Evolutionary conservation across 176 grass and related monocot species (phyloP).

Genomic region (Oryza nivara): DNA sequence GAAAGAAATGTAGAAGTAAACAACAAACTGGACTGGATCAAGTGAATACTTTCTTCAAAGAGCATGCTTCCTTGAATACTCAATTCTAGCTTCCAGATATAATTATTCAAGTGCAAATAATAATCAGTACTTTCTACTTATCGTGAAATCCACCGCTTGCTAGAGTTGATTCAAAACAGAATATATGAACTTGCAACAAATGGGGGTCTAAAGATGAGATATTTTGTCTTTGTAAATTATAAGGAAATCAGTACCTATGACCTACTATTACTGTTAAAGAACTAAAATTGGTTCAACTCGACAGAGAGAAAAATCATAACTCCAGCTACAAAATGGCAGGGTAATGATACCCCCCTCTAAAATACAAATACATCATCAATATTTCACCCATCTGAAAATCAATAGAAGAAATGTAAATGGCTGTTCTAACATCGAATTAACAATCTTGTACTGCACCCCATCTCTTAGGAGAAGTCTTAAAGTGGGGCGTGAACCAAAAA

Average conservation of each 20-base stretch:
- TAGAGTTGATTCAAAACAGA: slow-evolving; percentile 1
- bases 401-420: neutral
- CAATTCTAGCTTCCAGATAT: neutral
- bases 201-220: neutral
- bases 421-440: neutral
- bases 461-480: too few species aligned
- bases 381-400: neutral
- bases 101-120: slow-evolving; percentile 18
- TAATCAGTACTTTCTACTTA: slow-evolving; percentile 10
- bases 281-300: neutral
- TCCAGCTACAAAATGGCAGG: neutral
- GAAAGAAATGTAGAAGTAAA: slow-evolving; percentile 1
- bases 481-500: too few species aligned
- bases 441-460: neutral
- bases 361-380: neutral
- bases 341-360: neutral
- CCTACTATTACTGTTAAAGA: neutral
- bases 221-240: neutral
- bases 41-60: slow-evolving; percentile 10
- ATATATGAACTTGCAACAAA: slow-evolving; percentile 7
- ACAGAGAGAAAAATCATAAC: slow-evolving; percentile 6
- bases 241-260: slow-evolving; percentile 1
- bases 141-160: neutral
- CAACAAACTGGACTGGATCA: neutral
- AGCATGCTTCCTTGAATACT: neutral